Conservation (phyloP, 352 stramenopile genomes). For the Globisporangium nunn region DNA sequence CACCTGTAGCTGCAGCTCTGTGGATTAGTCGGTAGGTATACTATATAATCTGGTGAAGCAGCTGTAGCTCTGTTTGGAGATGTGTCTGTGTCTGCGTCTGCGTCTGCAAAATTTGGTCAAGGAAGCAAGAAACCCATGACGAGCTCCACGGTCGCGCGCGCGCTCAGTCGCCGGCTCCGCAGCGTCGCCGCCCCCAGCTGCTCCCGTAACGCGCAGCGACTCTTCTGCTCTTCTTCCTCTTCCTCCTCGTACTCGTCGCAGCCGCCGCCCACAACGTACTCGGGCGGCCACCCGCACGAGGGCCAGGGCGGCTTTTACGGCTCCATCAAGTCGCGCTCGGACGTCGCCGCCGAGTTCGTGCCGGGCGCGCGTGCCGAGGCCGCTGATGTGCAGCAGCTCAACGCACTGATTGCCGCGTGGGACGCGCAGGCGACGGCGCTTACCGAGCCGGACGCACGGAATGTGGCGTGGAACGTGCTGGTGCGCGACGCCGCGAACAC, state of each 20-base stretch:
- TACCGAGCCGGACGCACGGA: constrained; percentile 24
- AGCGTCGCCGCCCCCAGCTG: too few relatives aligned
- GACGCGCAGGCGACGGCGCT: constrained; percentile 32
- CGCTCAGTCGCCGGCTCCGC: not conserved
- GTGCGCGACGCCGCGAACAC: constrained; percentile 28
- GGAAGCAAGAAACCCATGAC: not conserved
- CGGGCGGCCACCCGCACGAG: constrained; percentile 80
- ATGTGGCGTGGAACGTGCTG: constrained; percentile 34
- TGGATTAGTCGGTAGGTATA: too few relatives aligned
- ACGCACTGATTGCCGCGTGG: constrained; percentile 55
- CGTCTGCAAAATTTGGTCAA: too few relatives aligned
- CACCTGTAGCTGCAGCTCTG: too few relatives aligned
- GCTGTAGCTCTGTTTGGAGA: too few relatives aligned
- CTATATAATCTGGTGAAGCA: too few relatives aligned
- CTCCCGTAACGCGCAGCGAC: not conserved
- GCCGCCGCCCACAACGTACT: constrained; percentile 70
- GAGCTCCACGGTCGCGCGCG: too few relatives aligned
- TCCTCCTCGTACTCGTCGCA: not conserved
- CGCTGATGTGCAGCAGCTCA: constrained; percentile 46
- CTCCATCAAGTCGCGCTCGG: constrained; percentile 70
- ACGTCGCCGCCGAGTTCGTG: constrained; percentile 53
- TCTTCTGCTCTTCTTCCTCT: not conserved
- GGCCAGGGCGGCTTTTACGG: constrained; percentile 90
- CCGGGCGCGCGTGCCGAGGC: constrained; percentile 60
- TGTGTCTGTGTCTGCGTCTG: too few relatives aligned